Evolutionary conservation across 345 rosid species (phyloP), one percentile per base, ranked within the genome.

Genomic region (Salix brachista): DNA sequence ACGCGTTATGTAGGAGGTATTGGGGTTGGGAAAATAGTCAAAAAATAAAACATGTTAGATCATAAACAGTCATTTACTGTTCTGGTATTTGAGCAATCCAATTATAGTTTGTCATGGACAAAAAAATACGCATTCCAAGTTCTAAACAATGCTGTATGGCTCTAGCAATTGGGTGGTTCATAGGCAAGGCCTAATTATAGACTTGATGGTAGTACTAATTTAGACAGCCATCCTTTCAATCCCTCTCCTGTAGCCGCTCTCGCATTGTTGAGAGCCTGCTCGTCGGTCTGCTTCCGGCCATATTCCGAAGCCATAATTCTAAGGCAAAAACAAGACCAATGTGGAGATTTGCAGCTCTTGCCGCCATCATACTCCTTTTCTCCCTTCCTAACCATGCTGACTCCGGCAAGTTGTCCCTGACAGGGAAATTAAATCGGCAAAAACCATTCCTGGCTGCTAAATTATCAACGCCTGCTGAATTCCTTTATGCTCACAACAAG

Each of bases 401-500:
- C 28, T 58, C 62, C 10, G 12, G 11, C 28, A n/a, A 26, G 58
- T 18, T 18, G 6, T 6, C 21, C n/a, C 6, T 5, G 26, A 7
- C 4, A 13, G 12, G 28, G 62, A n/a, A 9, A 3, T 58, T 25
- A 58, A 23, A 9, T 25, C 26, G 28, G 11, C 28, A 25, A 3
- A 58, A 10, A 58, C 26, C 26, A 56, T 8, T n/a, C 12, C 44
- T 41, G 3, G 17, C 5, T 13, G 50, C 18, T 44, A 44, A 44
- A 44, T 44, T 44, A 44, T 34, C 64, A 65, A 13, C 32, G 62
- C 23, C 69, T 10, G 10, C 52, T 0, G 69, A 80, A 36, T 83
- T 79, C 78, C 68, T 85, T 8, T 8, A 3, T 34, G 87, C 88
- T 6, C 91, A 88, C 70, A 90, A 90, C 77, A 34, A 69, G 32